Percentiles rank a stretch among this genome's conserved stretches.
Conservation (phyloP, 345 rosid genomes). For the Punica granatum region DNA sequence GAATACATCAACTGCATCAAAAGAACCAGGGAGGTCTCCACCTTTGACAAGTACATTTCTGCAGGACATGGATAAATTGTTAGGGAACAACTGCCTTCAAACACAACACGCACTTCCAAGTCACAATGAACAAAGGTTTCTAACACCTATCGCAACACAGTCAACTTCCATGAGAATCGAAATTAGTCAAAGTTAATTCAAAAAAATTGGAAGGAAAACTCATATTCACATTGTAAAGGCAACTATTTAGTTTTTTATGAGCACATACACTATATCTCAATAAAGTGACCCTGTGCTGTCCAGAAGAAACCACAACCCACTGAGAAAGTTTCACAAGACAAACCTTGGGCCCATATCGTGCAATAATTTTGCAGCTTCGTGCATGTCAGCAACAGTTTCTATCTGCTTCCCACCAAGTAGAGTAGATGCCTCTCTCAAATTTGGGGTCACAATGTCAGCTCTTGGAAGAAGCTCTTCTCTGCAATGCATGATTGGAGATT, state of each 20-base stretch:
- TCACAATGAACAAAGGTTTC: background rate
- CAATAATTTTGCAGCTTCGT: slow-evolving; percentile 59
- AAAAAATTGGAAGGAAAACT: background rate
- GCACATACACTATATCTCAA: background rate
- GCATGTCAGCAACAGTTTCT: slow-evolving; percentile 66
- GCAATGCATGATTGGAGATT: slow-evolving; percentile 15
- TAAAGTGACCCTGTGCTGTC: background rate
- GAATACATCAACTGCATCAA: slow-evolving; percentile 78
- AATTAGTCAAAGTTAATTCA: background rate
- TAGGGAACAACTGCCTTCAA: background rate
- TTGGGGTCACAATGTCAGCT: slow-evolving; percentile 86
- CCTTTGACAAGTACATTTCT: slow-evolving; percentile 94
- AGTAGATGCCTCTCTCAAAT: slow-evolving; percentile 85
- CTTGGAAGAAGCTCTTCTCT: slow-evolving; percentile 80
- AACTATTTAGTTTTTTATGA: background rate
- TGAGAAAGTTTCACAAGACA: slow-evolving; percentile 11
- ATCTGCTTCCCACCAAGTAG: slow-evolving; percentile 59
- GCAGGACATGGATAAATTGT: slow-evolving; percentile 14
- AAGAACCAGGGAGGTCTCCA: slow-evolving; percentile 81
- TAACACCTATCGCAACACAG: background rate
- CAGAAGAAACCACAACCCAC: background rate
- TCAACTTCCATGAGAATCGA: background rate
- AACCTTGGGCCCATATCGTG: slow-evolving; percentile 84
- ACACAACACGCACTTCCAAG: background rate
- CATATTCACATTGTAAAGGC: background rate